Evolutionary conservation across 768 basidiomycete species (phyloP).

Genomic region (Pisolithus microcarpus): DNA sequence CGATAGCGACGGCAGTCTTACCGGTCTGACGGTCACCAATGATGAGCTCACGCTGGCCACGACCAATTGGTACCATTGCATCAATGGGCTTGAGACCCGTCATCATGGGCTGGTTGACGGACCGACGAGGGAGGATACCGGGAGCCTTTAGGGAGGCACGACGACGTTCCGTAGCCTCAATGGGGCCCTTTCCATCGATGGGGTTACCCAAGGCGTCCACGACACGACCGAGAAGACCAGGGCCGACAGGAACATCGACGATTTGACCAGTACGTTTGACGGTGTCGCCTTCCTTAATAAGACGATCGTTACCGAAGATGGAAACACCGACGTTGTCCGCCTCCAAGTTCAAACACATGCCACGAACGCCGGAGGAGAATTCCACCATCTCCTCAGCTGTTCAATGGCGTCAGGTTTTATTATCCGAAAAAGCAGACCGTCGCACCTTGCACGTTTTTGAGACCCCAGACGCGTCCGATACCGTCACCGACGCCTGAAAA

Average conservation of each 20-base stretch:
- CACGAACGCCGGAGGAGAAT: constrained; percentile 99
- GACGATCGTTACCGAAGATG: constrained; percentile 97
- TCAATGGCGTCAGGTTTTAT: constrained; percentile 4
- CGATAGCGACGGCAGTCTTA: constrained; percentile 98
- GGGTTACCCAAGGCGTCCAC: constrained; percentile 99
- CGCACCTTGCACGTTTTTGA: constrained; percentile 94
- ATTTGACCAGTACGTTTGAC: constrained; percentile 99
- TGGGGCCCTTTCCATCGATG: constrained; percentile 98
- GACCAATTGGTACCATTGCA: constrained; percentile 99
- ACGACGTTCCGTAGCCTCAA: constrained; percentile 87
- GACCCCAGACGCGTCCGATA: constrained; percentile 99
- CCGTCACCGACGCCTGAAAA: constrained; percentile 93
- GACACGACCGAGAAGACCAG: constrained; percentile 95
- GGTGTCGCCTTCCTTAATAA: constrained; percentile 99
- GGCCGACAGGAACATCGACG: constrained; percentile 99
- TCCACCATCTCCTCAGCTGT: constrained; percentile 99
- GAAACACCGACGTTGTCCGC: constrained; percentile 99
- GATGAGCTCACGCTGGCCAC: constrained; percentile 99
- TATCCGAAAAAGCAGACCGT: constrained; percentile 2
- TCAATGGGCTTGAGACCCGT: constrained; percentile 99
- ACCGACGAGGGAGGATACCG: constrained; percentile 97
- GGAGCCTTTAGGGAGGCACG: constrained; percentile 98
- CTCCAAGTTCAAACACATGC: constrained; percentile 99
- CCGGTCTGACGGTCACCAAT: constrained; percentile 99
- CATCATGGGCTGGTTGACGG: constrained; percentile 99